phyloP scores from a whole-genome alignment of 768 basidiomycete genomes.

The Cubamyces lactineus region DNA sequence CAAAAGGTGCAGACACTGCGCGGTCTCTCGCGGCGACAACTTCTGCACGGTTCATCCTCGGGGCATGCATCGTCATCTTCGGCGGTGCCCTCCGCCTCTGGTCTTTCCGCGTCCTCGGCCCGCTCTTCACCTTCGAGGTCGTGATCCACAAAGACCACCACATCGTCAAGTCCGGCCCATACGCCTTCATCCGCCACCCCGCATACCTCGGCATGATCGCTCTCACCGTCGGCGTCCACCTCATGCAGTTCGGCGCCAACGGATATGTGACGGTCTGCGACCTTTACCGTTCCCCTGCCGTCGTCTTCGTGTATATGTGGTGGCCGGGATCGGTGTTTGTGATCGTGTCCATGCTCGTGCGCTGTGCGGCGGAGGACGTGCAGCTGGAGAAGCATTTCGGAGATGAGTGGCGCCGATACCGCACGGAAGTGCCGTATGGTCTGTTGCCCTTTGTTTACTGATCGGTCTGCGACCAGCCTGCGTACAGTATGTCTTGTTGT shows the following conservation, averaged over 20 bases:
- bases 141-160: slow-evolving; percentile 37
- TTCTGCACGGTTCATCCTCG: slow-evolving; percentile 14
- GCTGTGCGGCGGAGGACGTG: slow-evolving; percentile 29
- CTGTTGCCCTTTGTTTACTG: slow-evolving; percentile 27
- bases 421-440: slow-evolving; percentile 25
- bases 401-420: slow-evolving; percentile 29
- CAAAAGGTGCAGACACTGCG: not conserved
- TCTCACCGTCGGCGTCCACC: slow-evolving; percentile 20
- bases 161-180: slow-evolving; percentile 41
- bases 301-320: slow-evolving; percentile 1
- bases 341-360: slow-evolving; percentile 1
- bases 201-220: slow-evolving; percentile 35
- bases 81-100: slow-evolving; percentile 24
- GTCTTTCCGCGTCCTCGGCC: slow-evolving; percentile 40
- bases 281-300: not conserved
- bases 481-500: too few species aligned
- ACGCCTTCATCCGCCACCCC: slow-evolving; percentile 41
- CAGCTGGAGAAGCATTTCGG: slow-evolving; percentile 29
- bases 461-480: too few species aligned
- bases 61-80: slow-evolving; percentile 6
- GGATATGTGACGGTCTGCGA: slow-evolving; percentile 10
- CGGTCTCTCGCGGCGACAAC: not conserved
- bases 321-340: not conserved
- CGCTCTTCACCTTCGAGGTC: slow-evolving; percentile 42
- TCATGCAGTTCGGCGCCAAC: slow-evolving; percentile 6